Conservation (phyloP, 1,284 basidiomycete species). For the Xerocomus subilludens region DNA sequence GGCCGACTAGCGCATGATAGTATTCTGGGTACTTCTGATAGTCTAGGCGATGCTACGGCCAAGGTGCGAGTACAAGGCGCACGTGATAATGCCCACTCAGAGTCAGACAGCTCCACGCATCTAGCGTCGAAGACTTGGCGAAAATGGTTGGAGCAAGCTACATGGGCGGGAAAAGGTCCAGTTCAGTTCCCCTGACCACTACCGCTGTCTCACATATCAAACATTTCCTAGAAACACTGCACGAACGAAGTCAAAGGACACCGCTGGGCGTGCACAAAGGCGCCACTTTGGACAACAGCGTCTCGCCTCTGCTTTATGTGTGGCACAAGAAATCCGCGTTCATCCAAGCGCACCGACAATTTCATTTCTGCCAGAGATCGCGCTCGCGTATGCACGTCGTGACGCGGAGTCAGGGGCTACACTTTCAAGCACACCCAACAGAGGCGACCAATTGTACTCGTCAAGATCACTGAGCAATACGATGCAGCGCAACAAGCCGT, state of each 20-base stretch:
- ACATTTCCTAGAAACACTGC: slow-evolving; percentile 37
- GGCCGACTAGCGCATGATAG: too few relatives aligned
- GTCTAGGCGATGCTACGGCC: too few relatives aligned
- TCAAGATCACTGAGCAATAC: slow-evolving; percentile 1
- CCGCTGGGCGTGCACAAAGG: slow-evolving; percentile 43
- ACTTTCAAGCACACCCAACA: slow-evolving; percentile 3
- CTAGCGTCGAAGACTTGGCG: not conserved
- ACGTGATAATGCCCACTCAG: too few relatives aligned
- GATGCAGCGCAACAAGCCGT: slow-evolving; percentile 32
- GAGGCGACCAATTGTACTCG: slow-evolving; percentile 17
- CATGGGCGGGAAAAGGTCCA: slow-evolving; percentile 53
- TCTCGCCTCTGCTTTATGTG: slow-evolving; percentile 47
- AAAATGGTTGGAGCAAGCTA: slow-evolving; percentile 51
- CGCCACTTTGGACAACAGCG: slow-evolving; percentile 50
- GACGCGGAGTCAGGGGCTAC: not conserved
- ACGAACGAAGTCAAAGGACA: slow-evolving; percentile 46
- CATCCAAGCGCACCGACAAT: slow-evolving; percentile 16
- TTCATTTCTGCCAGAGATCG: slow-evolving; percentile 39
- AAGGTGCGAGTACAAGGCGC: too few relatives aligned
- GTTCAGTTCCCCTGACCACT: not conserved
- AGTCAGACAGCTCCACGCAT: too few relatives aligned
- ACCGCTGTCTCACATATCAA: slow-evolving; percentile 6
- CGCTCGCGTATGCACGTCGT: slow-evolving; percentile 46
- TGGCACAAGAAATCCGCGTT: slow-evolving; percentile 27
- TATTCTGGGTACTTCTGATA: too few relatives aligned